Conservation (phyloP, 2,329 filamentous ascomycete species). For the Claviceps capensis region DNA sequence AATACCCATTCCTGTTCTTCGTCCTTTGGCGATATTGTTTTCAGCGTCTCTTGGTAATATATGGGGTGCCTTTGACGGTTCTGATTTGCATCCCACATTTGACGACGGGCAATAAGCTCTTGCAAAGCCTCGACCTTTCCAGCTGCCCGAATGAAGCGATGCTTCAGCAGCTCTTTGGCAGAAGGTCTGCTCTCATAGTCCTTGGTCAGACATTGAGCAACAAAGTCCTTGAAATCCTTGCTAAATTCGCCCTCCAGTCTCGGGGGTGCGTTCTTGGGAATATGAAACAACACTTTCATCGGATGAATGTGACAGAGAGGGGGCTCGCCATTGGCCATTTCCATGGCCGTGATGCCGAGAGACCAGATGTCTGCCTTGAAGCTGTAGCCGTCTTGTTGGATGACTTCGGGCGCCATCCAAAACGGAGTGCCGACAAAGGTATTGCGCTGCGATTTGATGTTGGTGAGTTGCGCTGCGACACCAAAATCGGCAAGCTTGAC, state of each 20-base stretch:
- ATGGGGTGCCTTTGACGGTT: slow-evolving; percentile 57
- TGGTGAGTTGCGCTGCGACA: slow-evolving; percentile 88
- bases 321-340: slow-evolving; percentile 80
- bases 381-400: slow-evolving; percentile 70
- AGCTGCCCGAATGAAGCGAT: slow-evolving; percentile 76
- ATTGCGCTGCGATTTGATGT: slow-evolving; percentile 94
- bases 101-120: slow-evolving; percentile 71
- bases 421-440: slow-evolving; percentile 96
- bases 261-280: slow-evolving; percentile 77
- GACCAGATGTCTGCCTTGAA: slow-evolving; percentile 94
- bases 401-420: slow-evolving; percentile 94
- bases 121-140: slow-evolving; percentile 81
- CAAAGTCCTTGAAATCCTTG: slow-evolving; percentile 86
- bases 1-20: slow-evolving; percentile 89
- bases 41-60: slow-evolving; percentile 88
- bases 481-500: slow-evolving; percentile 97
- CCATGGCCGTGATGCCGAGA: slow-evolving; percentile 80
- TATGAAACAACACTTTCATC: slow-evolving; percentile 87
- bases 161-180: slow-evolving; percentile 74
- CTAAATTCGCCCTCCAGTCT: slow-evolving; percentile 76
- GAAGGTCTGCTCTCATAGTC: slow-evolving; percentile 74
- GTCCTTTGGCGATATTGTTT: slow-evolving; percentile 50
- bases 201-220: slow-evolving; percentile 81
- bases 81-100: slow-evolving; percentile 66
- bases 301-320: slow-evolving; percentile 75